phyloP scores from a whole-genome alignment of 257 asterid genomes.

The Thymus quinquecostatus region DNA sequence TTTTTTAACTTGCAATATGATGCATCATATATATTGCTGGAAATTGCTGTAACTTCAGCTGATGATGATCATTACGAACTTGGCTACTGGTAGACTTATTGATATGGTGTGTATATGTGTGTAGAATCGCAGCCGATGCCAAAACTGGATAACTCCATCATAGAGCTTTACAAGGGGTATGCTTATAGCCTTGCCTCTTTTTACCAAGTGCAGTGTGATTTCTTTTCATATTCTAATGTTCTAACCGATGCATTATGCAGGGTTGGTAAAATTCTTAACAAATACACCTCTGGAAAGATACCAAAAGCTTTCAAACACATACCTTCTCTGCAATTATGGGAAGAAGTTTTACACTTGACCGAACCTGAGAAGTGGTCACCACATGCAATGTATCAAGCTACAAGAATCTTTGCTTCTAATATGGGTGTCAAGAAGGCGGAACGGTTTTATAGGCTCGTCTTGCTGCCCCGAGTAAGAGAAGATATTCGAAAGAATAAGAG shows the following conservation, averaged over 20 bases:
- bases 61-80: background rate
- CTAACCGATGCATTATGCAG: conserved; percentile 42
- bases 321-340: conserved; percentile 80
- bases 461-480: conserved; percentile 92
- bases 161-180: conserved; percentile 90
- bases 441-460: conserved; percentile 79
- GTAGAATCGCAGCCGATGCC: conserved; percentile 67
- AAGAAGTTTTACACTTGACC: conserved; percentile 78
- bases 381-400: conserved; percentile 89
- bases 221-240: conserved; percentile 4
- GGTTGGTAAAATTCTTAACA: conserved; percentile 78
- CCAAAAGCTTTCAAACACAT: conserved; percentile 92
- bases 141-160: conserved; percentile 70
- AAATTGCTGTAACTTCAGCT: background rate
- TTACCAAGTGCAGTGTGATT: conserved; percentile 4
- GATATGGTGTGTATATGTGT: conserved; percentile 24
- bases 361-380: conserved; percentile 97
- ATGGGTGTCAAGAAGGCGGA: conserved; percentile 84
- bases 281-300: conserved; percentile 82
- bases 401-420: conserved; percentile 91
- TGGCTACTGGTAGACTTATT: conserved; percentile 13
- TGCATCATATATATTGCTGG: background rate
- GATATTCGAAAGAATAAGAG: conserved; percentile 83
- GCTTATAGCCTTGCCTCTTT: conserved; percentile 10
- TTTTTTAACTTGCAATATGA: background rate